Evolutionary conservation across 2,329 filamentous ascomycete species (phyloP).

Genomic region (Camillea tinctor): DNA sequence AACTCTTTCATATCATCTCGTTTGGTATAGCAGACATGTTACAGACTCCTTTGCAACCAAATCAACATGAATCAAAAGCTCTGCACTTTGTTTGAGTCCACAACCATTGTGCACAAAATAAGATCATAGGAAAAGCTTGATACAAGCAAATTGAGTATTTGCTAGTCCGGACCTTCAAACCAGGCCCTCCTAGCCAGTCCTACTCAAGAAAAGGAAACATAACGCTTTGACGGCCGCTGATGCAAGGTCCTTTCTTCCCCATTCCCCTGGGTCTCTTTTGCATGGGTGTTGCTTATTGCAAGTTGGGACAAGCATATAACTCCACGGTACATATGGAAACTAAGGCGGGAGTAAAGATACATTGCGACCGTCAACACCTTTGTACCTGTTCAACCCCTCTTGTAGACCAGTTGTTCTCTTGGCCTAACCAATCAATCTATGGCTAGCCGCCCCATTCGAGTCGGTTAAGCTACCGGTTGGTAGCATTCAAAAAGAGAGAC

Average conservation of each 20-base stretch:
- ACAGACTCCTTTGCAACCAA: not conserved
- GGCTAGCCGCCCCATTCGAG: not conserved
- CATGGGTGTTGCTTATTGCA: not conserved
- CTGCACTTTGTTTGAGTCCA: not conserved
- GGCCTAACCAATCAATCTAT: not conserved
- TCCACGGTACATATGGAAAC: not conserved
- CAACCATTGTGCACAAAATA: no score
- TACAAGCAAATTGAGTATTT: not conserved
- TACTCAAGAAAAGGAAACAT: not conserved
- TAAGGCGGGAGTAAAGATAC: not conserved
- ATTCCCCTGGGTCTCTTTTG: not conserved
- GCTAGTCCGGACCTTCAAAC: not conserved
- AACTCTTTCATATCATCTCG: not conserved
- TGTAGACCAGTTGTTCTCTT: not conserved
- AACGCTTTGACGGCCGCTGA: no score
- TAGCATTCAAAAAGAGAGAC: constrained; percentile 1
- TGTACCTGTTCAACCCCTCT: not conserved
- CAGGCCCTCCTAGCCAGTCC: not conserved
- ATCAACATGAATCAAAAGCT: not conserved
- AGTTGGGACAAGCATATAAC: not conserved
- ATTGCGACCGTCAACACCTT: not conserved
- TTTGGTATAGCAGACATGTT: not conserved
- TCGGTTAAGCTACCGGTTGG: not conserved
- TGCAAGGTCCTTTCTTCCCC: no score
- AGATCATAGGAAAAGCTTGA: not conserved